Base-by-base conservation (phyloP, 768 basidiomycete species). In the Amylocystis lapponica region DNA sequence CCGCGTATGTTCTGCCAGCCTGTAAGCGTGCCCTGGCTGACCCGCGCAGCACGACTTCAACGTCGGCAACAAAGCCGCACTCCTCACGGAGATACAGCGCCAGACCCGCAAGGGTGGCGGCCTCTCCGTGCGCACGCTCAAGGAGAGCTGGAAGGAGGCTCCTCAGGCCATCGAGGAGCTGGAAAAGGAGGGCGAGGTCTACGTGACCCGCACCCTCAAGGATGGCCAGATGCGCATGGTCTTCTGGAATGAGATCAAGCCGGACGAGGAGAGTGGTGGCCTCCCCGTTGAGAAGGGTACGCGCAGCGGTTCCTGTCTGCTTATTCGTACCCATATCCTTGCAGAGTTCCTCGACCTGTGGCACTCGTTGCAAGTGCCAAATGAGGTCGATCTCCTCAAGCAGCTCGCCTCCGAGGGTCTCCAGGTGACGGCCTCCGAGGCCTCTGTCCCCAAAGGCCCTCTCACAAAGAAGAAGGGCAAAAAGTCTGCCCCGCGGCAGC, bases 81-180 rank as follows among this genome's bases (percentile, higher is more conserved):
- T 95, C 3, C 64, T 95, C 13, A 85, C 81, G 0, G 87, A 94
- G 60, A 89, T 96, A 27, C 87, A 91, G 56, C 80, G 86, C 1
- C 81, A 87, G 53, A 86, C 87, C 2, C 79, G 81, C 22, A 83
- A 83, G 52, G 90, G 89, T 10, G 85, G 88, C 2, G 91, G 91
- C 3, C 79, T 95, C 23, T 78, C 88, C 12, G 83, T 95, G 23
- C 79, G 88, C 16, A 74, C 80, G 1, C 67, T 96, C 31, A 91
- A 93, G 56, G 91, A 95, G 59, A 84, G 86, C 12, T 96, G 92
- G 90, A 86, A 88, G 53, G 86, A 88, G 51, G 86, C 91, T 0
- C 83, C 84, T 1, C 66, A 72, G 33, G 87, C 86, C 0, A 82
- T 94, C 33, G 88, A 92, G 57, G 88, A 93, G 61, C 71, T 94